Base-by-base conservation (phyloP, 192 early-diverging fungal genomes). In the Allomyces javanicus region DNA sequence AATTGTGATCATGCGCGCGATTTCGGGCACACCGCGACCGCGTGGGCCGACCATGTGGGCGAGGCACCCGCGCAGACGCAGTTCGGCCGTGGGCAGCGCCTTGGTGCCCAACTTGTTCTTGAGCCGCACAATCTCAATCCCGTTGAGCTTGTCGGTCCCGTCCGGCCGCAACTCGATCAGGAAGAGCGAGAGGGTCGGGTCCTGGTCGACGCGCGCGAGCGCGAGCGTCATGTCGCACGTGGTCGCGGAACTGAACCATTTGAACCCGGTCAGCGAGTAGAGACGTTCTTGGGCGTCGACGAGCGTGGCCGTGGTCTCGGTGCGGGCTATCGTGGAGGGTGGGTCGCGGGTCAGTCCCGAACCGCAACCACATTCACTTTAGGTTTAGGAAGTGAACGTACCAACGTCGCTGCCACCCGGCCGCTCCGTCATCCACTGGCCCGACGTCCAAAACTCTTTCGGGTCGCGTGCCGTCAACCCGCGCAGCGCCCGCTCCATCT, bases 371-470 rank as follows among this genome's bases (percentile, higher is more conserved):
- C 12, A 40, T 40, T 40, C 33, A 40, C 3, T 3, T 9, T 40
- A 7, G 33, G 2, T n/a, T n/a, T n/a, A n/a, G n/a, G n/a, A n/a
- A n/a, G n/a, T 4, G n/a, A n/a, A 61, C 69, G 67, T 68, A 69
- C 77, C 77, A 44, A 88, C 78, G 68, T 88, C 86, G 40, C 75
- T 78, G 40, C 85, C 86, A 55, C 85, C 85, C 19, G 84, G 83
- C 22, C 85, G 72, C 68, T 89, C 87, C 5, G 85, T 89, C 87
- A 87, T 89, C 85, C 84, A 87, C 67, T 89, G 87, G 11, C 85
- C 85, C 64, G 75, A 78, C 33, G 83, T 87, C 73, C 78, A 83
- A 64, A 85, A 84, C n/a, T 64, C 62, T 3, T 66, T 69, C 10
- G 87, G 85, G 64, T 89, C 85, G 12, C 85, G 81, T 0, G 70